Base-by-base conservation (phyloP, 495 filamentous ascomycete genomes). In the Parachaetomium inaequale region DNA sequence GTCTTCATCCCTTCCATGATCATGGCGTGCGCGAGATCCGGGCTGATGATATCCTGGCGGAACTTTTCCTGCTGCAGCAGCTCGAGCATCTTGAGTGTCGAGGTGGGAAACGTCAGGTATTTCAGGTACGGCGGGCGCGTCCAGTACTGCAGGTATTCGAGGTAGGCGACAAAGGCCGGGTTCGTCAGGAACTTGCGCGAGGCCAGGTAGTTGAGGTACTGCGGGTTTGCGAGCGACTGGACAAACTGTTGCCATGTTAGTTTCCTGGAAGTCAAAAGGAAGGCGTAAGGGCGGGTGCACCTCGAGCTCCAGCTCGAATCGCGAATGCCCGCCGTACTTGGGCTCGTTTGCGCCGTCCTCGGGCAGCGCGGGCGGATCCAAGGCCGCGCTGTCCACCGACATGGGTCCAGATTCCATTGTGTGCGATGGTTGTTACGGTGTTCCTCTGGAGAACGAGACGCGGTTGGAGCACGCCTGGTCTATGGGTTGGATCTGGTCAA, bases 121-220 rank as follows among this genome's bases (percentile, higher is more conserved):
- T 88, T 90, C 58, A 87, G 76, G 68, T 95, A 96, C 58, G 91
- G 85, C n/a, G 90, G 90, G 12, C 84, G 83, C 59, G 82, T 82
- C 83, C 87, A 96, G 81, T 96, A 95, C 64, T 86, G 87, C 58
- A 96, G 85, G 70, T 96, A 96, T 55, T 77, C 78, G 40, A 95
- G 87, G 72, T 96, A 96, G 51, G 84, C 86, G 47, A 92, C 76
- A 73, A 95, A 96, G 19, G 83, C 79, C 23, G 87, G 83, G 46
- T 87, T 74, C 71, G 80, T 76, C 68, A 88, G 72, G 70, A 80
- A 68, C 74, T 85, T 77, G 70, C 84, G 85, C 36, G 85, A 82
- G 2, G 89, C 91, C 19, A 96, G 86, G 66, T 93, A 85, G 66
- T 90, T 90, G 31, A 96, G 82, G 75, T 96, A 95, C 70, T 82